phyloP scores from a whole-genome alignment of 768 basidiomycete species.

The Clavulina sp. region DNA sequence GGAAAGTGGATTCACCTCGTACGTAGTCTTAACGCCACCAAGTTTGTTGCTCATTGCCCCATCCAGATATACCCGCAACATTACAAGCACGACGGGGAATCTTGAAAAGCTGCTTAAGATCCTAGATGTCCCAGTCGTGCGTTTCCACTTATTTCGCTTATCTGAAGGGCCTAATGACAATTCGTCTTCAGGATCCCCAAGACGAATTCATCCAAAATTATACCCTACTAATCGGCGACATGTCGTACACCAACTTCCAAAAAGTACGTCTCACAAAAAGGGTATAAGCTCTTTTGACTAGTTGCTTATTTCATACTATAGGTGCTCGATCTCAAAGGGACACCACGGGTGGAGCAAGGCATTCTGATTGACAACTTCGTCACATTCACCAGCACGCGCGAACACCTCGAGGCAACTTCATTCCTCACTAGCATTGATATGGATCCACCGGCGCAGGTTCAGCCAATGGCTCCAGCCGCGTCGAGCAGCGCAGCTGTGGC shows the following conservation, averaged over 20 bases:
- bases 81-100: conserved; percentile 63
- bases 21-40: neutral
- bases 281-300: no score
- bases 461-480: conserved; percentile 15
- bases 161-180: neutral
- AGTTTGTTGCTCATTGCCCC: conserved; percentile 2
- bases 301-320: conserved; percentile 23
- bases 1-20: conserved; percentile 11
- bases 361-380: conserved; percentile 81
- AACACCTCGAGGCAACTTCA: conserved; percentile 73
- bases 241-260: conserved; percentile 94
- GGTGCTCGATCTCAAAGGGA: conserved; percentile 93
- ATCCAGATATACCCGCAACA: conserved; percentile 61
- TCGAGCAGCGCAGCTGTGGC: conserved; percentile 42
- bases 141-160: conserved; percentile 16
- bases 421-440: conserved; percentile 92
- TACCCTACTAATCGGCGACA: conserved; percentile 82
- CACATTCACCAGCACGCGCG: conserved; percentile 80
- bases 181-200: conserved; percentile 49
- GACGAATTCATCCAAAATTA: conserved; percentile 95
- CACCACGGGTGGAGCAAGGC: conserved; percentile 71
- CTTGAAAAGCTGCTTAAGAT: conserved; percentile 90
- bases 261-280: conserved; percentile 44
- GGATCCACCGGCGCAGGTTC: conserved; percentile 46
- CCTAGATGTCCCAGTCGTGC: conserved; percentile 78